Base-by-base conservation (phyloP, 306 rosid species). In the Begonia loranthoides region DNA sequence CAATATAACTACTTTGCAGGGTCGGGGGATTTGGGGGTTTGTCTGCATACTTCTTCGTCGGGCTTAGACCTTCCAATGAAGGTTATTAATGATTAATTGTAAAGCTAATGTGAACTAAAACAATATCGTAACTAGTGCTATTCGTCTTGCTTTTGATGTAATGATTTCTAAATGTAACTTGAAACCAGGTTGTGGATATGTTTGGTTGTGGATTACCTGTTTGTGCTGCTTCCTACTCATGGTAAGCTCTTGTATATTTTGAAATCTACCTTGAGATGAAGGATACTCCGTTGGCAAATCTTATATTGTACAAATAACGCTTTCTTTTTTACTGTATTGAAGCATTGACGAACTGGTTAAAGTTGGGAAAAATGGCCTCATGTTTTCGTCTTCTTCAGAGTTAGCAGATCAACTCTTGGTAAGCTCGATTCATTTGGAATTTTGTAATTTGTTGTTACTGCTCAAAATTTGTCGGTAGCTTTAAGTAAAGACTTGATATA, bases 21-120 rank as follows among this genome's bases (percentile, higher is more conserved):
- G 58, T 90, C 99, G 4, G 95, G 83, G 10, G 95, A 90, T 60
- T 72, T 90, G 41, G 99, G 99, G 50, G 87, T 90, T 59, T 90
- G 99, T 72, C 68, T 90, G 61, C 99, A 90, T 68, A 86, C 95
- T 50, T 90, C 95, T 39, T 90, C 99, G 41, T 90, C 99, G 14
- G 99, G 95, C 64, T 67, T 90, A 63, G 99, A 90, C 74, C 99
- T 86, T 74, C 99, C 99, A 36, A 90, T 86, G 99, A 90, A 90
- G 99, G 99, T 86, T 40, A 9, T 13, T 59, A 12, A 34, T 47
- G 16, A 33, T 34, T 34, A 49, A 57, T 13, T 19, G 15, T 57
- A 17, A 19, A 17, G 46, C 24, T 7, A 41, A 9, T 45, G 15
- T 45, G 41, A 45, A 4, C 14, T 28, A 41, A 21, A 45, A 14